Conservation (phyloP, 2,329 filamentous ascomycete species). For the Neonectria punicea region DNA sequence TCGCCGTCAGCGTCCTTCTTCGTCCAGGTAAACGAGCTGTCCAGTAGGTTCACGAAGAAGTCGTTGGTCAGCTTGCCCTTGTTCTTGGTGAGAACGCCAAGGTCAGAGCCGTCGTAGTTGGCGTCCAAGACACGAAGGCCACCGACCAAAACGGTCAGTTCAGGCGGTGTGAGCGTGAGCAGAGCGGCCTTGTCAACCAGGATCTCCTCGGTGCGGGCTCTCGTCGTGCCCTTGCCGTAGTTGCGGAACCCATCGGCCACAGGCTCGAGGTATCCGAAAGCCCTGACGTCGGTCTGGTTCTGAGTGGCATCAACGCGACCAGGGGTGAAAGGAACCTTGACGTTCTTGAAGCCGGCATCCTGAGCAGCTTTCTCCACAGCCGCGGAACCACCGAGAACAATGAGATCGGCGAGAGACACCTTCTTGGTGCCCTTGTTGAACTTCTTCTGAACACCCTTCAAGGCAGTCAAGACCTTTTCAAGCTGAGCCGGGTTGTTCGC, state of each 20-base stretch:
- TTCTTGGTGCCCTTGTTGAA: constrained; percentile 74
- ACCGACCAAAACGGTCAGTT: constrained; percentile 76
- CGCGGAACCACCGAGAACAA: constrained; percentile 77
- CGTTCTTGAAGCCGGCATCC: constrained; percentile 54
- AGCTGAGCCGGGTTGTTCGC: constrained; percentile 79
- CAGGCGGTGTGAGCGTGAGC: constrained; percentile 75
- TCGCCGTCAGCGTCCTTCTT: constrained; percentile 60
- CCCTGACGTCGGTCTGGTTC: constrained; percentile 75
- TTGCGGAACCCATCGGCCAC: constrained; percentile 82
- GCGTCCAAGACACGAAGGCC: constrained; percentile 75
- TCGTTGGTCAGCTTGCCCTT: constrained; percentile 80
- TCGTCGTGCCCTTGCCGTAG: constrained; percentile 71
- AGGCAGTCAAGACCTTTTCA: constrained; percentile 66
- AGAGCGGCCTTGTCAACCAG: constrained; percentile 78
- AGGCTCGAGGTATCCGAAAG: constrained; percentile 75
- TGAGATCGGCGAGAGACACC: constrained; percentile 81
- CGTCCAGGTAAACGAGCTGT: constrained; percentile 71
- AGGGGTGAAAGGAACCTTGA: constrained; percentile 76
- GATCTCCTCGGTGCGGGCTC: constrained; percentile 73
- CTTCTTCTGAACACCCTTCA: constrained; percentile 73
- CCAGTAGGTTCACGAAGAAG: constrained; percentile 84
- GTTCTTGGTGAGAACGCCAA: constrained; percentile 74
- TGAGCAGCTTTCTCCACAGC: constrained; percentile 77
- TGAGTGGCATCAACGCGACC: constrained; percentile 78
- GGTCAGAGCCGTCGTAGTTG: constrained; percentile 76